A percentile compares a stretch with the other conserved stretches of the same genome.
Evolutionary conservation across 129 eudicot genomes (phyloP).

Genomic region (Centella asiatica): DNA sequence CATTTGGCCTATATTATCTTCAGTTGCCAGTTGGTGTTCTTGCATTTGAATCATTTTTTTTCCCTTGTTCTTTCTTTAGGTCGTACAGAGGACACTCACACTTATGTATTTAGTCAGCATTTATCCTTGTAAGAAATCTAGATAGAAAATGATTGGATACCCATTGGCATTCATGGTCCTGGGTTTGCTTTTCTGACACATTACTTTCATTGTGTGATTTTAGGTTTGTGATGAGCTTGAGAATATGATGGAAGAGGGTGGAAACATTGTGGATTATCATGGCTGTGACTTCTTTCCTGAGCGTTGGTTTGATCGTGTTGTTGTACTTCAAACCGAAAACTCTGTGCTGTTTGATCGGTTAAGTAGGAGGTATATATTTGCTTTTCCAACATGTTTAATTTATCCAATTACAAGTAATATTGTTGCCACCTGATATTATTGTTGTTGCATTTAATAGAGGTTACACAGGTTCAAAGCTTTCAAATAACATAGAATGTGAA

Average conservation of each 20-base stretch:
- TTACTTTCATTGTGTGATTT: neutral
- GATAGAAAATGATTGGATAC: neutral
- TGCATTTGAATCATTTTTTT: no score
- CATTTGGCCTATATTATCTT: no score
- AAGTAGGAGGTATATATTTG: constrained; percentile 44
- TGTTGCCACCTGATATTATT: neutral
- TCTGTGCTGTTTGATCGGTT: constrained; percentile 73
- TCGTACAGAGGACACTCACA: no score
- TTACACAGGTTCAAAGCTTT: constrained; percentile 69
- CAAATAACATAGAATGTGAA: constrained; percentile 84
- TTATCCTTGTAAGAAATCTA: neutral
- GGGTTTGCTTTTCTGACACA: neutral
- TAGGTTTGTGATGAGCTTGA: constrained; percentile 99
- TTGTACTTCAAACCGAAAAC: constrained; percentile 76
- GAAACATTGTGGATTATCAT: constrained; percentile 90
- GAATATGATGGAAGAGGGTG: constrained; percentile 85
- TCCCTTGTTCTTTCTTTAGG: no score
- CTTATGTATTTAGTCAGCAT: no score
- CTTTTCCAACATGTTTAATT: neutral
- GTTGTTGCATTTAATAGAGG: constrained; percentile 42
- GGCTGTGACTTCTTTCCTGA: constrained; percentile 97
- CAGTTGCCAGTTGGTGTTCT: no score
- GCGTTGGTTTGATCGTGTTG: constrained; percentile 86
- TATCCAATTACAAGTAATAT: neutral
- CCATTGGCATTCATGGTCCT: neutral